A percentile compares a stretch with the other conserved stretches of the same genome.
These are phyloP conservation scores for Prosopis cineraria DNA, from an alignment of 306 rosid genomes.

Conservation along the genomic window DNA sequence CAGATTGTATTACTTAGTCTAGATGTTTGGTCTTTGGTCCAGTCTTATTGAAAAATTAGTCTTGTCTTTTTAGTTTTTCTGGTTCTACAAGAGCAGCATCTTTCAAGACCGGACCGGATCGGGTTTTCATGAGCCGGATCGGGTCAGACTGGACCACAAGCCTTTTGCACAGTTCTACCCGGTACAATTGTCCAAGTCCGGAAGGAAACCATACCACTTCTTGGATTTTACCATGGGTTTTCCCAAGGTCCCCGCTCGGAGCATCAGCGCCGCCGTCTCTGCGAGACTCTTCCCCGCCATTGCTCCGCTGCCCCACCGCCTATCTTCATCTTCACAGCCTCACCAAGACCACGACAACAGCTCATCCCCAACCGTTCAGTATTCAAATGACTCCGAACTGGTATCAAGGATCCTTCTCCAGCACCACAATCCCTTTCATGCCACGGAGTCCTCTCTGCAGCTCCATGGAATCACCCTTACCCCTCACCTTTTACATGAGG, in stretches of 20 bases:
- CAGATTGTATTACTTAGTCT: too few relatives aligned
- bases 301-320: not conserved
- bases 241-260: not conserved
- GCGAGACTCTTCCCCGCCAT: not conserved
- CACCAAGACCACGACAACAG: not conserved
- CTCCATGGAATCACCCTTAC: slow-evolving; percentile 77
- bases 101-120: too few relatives aligned
- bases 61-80: too few relatives aligned
- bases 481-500: slow-evolving; percentile 57
- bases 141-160: too few relatives aligned
- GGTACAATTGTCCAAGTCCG: too few relatives aligned
- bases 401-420: slow-evolving; percentile 58
- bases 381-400: slow-evolving; percentile 60
- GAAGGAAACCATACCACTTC: not conserved
- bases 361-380: slow-evolving; percentile 38
- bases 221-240: not conserved
- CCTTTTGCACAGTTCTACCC: too few relatives aligned
- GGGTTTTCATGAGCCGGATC: too few relatives aligned
- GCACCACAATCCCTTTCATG: slow-evolving; percentile 93
- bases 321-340: slow-evolving; percentile 15
- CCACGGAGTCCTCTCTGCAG: slow-evolving; percentile 70
- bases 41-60: too few relatives aligned
- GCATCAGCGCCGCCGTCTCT: not conserved
- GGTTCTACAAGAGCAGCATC: too few relatives aligned
- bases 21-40: too few relatives aligned